Evolutionary conservation across 192 early-diverging fungal species (phyloP).

Genomic region (Allomyces arbusculus): DNA sequence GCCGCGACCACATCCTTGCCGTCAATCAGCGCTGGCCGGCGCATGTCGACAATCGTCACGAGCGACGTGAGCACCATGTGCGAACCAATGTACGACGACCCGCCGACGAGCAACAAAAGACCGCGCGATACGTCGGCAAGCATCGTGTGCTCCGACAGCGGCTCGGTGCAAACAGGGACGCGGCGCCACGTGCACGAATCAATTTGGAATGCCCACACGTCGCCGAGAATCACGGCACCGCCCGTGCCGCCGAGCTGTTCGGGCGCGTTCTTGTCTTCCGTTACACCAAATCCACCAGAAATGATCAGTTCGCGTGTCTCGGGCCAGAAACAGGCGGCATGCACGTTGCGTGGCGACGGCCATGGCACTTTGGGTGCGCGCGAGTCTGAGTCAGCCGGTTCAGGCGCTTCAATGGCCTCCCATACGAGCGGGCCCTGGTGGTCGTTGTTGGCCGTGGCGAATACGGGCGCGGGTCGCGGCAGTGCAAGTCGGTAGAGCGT

Average conservation of each 20-base stretch:
- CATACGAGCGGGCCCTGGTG: not conserved
- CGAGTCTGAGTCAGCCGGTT: not conserved
- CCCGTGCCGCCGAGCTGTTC: not conserved
- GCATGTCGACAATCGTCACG: not conserved
- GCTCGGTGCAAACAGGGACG: not conserved
- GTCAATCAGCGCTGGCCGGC: not conserved
- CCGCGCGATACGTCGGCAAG: not conserved
- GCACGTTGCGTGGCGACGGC: not conserved
- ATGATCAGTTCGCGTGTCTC: not conserved
- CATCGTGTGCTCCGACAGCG: not conserved
- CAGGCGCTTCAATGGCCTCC: not conserved
- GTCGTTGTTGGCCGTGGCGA: not conserved
- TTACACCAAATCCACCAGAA: not conserved
- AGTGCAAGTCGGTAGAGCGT: not conserved
- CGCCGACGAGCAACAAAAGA: not conserved
- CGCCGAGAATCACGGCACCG: not conserved
- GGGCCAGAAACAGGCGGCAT: not conserved
- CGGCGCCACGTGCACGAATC: not conserved
- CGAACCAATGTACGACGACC: not conserved
- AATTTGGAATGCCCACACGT: not conserved
- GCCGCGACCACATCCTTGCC: not conserved
- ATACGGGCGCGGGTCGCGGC: not conserved
- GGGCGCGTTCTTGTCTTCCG: not conserved
- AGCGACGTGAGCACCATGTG: not conserved
- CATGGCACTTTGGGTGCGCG: not conserved